Conservation (phyloP, 495 filamentous ascomycete species). For the Penicillium flavigenum region DNA sequence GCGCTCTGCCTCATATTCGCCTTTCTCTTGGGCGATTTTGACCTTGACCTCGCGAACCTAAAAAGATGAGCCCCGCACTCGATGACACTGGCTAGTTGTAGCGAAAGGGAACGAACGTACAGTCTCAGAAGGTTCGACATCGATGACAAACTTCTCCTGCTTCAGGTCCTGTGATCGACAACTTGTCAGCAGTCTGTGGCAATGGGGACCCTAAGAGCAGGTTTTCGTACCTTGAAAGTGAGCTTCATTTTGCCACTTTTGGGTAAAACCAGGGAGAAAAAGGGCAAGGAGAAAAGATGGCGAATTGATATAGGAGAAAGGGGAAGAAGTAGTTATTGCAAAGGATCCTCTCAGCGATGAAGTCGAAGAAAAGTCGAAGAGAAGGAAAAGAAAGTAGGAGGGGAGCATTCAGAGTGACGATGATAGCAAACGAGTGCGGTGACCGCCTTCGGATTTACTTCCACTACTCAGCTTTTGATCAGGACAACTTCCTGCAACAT, state of each 20-base stretch:
- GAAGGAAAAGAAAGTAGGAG: constrained; percentile 10
- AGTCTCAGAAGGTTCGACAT: constrained; percentile 87
- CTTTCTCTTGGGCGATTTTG: constrained; percentile 84
- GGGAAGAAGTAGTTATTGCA: constrained; percentile 15
- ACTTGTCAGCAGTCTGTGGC: constrained; percentile 6
- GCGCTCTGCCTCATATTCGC: constrained; percentile 74
- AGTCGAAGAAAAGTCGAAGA: constrained; percentile 11
- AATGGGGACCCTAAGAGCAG: constrained; percentile 23
- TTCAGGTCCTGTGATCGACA: constrained; percentile 72
- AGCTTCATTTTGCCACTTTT: constrained; percentile 68
- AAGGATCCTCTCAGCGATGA: constrained; percentile 15
- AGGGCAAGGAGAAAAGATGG: constrained; percentile 20
- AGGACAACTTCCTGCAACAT: background rate
- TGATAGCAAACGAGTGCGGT: constrained; percentile 16
- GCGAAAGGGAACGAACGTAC: constrained; percentile 48
- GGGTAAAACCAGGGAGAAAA: constrained; percentile 10
- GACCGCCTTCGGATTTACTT: constrained; percentile 7
- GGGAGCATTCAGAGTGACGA: constrained; percentile 17
- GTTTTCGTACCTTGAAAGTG: constrained; percentile 69
- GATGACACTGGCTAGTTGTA: constrained; percentile 12
- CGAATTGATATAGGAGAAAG: constrained; percentile 8
- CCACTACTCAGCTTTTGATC: background rate
- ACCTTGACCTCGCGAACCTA: constrained; percentile 87
- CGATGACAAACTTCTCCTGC: constrained; percentile 95
- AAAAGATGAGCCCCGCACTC: constrained; percentile 36